A percentile compares a stretch with the other conserved stretches of the same genome.
phyloP scores from a whole-genome alignment of 106 monocot species.

The Apostasia shenzhenica region DNA sequence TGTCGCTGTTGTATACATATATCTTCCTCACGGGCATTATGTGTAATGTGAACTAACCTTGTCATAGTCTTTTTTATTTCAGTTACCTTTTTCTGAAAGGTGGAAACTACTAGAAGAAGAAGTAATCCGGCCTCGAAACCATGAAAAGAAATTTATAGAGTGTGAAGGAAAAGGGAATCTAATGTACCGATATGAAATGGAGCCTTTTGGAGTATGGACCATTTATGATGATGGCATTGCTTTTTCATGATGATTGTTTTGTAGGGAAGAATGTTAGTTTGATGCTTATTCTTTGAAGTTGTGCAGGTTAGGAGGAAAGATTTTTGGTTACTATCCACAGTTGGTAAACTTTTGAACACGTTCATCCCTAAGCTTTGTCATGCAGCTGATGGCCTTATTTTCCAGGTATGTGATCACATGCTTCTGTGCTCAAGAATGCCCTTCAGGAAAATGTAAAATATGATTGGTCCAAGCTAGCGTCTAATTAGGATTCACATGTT shows the following conservation, averaged over 20 bases:
- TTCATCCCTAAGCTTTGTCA: slow-evolving; percentile 86
- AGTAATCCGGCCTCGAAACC: slow-evolving; percentile 73
- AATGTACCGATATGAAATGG: slow-evolving; percentile 92
- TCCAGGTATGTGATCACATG: slow-evolving; percentile 53
- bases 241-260: background rate
- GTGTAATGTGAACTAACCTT: background rate
- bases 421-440: too few relatives aligned
- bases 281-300: slow-evolving; percentile 4
- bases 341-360: slow-evolving; percentile 58
- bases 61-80: slow-evolving; percentile 3
- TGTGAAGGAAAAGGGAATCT: slow-evolving; percentile 40
- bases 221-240: background rate
- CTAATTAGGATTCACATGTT: too few relatives aligned
- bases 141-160: slow-evolving; percentile 59
- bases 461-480: too few relatives aligned
- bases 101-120: slow-evolving; percentile 96
- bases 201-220: slow-evolving; percentile 72
- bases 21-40: too few relatives aligned
- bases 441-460: too few relatives aligned
- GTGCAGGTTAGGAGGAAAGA: slow-evolving; percentile 88
- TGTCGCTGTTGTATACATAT: too few relatives aligned
- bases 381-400: slow-evolving; percentile 96
- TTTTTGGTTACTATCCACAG: slow-evolving; percentile 88
- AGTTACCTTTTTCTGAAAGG: slow-evolving; percentile 96
- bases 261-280: background rate